These are phyloP conservation scores for Aureobasidium lini DNA, from an alignment of 2,329 filamentous ascomycete genomes.

Conservation along the genomic window DNA sequence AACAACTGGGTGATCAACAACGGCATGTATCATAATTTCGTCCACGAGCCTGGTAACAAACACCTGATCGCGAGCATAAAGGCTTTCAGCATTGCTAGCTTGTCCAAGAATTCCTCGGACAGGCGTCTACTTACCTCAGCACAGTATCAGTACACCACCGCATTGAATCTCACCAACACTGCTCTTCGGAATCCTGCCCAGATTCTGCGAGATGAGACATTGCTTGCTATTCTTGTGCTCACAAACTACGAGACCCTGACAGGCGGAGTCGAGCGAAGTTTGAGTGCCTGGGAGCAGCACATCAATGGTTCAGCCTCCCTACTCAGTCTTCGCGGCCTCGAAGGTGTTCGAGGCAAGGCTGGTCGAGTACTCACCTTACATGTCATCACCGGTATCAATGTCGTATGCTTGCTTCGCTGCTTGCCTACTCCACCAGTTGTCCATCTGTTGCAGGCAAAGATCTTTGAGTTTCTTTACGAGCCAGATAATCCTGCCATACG, in stretches of 20 bases:
- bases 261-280: neutral
- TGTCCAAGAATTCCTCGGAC: neutral
- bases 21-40: neutral
- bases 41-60: neutral
- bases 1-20: neutral
- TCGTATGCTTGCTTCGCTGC: neutral
- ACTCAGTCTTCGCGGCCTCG: neutral
- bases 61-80: slow-evolving; percentile 6
- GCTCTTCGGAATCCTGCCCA: neutral
- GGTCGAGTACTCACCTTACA: slow-evolving; percentile 1
- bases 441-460: neutral
- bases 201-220: neutral
- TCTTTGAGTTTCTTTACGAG: slow-evolving; percentile 1
- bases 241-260: slow-evolving; percentile 9
- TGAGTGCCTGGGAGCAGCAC: slow-evolving; percentile 11
- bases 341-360: neutral
- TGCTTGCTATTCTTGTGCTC: slow-evolving; percentile 2
- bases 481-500: neutral
- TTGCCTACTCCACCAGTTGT: neutral
- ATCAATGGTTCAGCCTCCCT: slow-evolving; percentile 4
- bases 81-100: slow-evolving; percentile 1
- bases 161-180: slow-evolving; percentile 6
- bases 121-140: neutral
- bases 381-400: neutral
- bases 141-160: neutral